Base-by-base conservation (phyloP, 345 rosid species). In the Linum lewisii region DNA sequence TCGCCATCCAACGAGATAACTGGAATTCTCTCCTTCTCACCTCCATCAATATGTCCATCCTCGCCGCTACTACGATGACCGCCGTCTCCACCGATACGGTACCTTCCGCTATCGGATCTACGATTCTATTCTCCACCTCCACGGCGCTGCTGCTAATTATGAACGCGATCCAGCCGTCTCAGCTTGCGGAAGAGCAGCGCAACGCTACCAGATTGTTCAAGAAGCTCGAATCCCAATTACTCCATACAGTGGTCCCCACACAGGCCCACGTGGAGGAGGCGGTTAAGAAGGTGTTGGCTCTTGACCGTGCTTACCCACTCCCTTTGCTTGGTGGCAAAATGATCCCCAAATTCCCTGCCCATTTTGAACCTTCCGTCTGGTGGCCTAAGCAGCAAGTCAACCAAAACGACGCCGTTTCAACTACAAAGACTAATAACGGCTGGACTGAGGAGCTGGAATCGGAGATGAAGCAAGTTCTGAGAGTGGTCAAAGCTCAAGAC, bases 131-230 rank as follows among this genome's bases (percentile, higher is more conserved):
- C 60, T 22, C 62, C 4, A 67, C 84, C 20, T 81, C 81, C 21
- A 62, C 84, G 0, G 73, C 67, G 2, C 61, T 80, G 79, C 53
- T 80, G 78, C 57, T 53, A 3, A 29, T 77, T 38, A 70, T 62
- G 79, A 80, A 84, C 73, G 70, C 51, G 29, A 66, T 84, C 66
- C 85, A 80, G 15, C 87, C 91, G 5, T 82, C 91, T 10, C 85
- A 84, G 24, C 71, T 84, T 2, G 82, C 79, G 0, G 87, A 82
- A 58, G 85, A 84, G 65, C 87, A 78, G 53, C 76, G 85, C 58
- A 82, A 74, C 32, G 85, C 85, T 0, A 44, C 74, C 1, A 76
- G 84, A 47, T 53, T 82, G 57, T 82, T 80, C 66, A 79, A 73
- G 67, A 77, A 78, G 69, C 77, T 80, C 19, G 77, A 63, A 2